phyloP scores from a whole-genome alignment of 306 rosid genomes.

The Glycyrrhiza uralensis region DNA sequence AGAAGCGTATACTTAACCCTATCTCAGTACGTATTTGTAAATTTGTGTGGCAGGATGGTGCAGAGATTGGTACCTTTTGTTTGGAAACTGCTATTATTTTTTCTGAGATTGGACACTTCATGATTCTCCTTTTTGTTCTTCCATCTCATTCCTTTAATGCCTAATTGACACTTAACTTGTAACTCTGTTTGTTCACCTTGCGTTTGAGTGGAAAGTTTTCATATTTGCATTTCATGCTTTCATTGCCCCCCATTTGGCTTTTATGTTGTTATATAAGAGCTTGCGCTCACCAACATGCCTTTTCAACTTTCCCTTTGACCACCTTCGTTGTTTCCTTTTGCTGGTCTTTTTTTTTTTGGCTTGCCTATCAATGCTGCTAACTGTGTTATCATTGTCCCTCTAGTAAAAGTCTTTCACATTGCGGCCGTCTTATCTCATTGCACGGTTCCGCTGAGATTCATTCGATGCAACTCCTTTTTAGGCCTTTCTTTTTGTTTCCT shows the following conservation, averaged over 20 bases:
- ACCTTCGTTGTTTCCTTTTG: constrained; percentile 51
- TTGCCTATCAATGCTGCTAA: constrained; percentile 47
- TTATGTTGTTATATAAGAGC: constrained; percentile 47
- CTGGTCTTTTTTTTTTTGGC: constrained; percentile 30
- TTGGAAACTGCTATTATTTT: constrained; percentile 55
- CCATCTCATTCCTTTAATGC: constrained; percentile 44
- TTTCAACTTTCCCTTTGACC: constrained; percentile 40
- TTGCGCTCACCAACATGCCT: constrained; percentile 45
- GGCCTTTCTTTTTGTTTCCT: constrained; percentile 71
- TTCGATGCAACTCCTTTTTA: constrained; percentile 58
- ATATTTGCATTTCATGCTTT: constrained; percentile 45
- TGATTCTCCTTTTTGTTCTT: constrained; percentile 56
- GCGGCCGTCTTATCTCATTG: constrained; percentile 57
- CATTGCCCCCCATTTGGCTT: constrained; percentile 44
- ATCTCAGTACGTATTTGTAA: constrained; percentile 48
- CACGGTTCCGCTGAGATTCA: constrained; percentile 54
- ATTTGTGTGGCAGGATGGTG: constrained; percentile 74
- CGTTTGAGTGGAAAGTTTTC: constrained; percentile 39
- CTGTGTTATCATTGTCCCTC: constrained; percentile 53
- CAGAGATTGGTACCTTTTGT: constrained; percentile 55
- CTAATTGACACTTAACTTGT: constrained; percentile 38
- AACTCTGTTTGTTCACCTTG: constrained; percentile 44
- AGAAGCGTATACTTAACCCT: constrained; percentile 14
- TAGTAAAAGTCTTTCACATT: constrained; percentile 41
- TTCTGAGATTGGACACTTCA: constrained; percentile 56